phyloP scores from a whole-genome alignment of 2,329 filamentous ascomycete genomes.

The Exophiala oligosperma region DNA sequence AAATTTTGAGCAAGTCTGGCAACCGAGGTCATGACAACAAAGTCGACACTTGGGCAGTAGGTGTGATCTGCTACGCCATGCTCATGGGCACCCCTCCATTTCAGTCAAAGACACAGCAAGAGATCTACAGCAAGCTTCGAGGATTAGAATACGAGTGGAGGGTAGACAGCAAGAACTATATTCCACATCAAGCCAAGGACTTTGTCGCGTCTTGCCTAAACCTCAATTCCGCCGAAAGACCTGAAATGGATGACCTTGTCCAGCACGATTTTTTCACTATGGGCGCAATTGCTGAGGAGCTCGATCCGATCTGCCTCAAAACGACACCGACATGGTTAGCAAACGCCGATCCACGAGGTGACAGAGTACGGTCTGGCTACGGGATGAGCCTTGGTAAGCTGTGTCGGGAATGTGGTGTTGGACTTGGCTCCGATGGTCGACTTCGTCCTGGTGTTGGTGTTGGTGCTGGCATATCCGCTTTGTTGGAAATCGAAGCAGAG shows the following conservation, averaged over 20 bases:
- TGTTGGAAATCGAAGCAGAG: slow-evolving; percentile 47
- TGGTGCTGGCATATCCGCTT: slow-evolving; percentile 46
- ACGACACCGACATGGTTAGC: slow-evolving; percentile 46
- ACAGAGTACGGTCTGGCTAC: slow-evolving; percentile 44
- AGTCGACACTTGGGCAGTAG: slow-evolving; percentile 97
- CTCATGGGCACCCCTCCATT: slow-evolving; percentile 95
- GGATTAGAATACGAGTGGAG: slow-evolving; percentile 52
- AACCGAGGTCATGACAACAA: slow-evolving; percentile 89
- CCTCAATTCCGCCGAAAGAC: slow-evolving; percentile 48
- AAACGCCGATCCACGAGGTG: slow-evolving; percentile 46
- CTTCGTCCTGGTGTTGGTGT: slow-evolving; percentile 45
- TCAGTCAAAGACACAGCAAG: slow-evolving; percentile 67
- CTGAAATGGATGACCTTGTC: slow-evolving; percentile 51
- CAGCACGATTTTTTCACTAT: slow-evolving; percentile 53
- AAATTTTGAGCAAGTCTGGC: slow-evolving; percentile 83
- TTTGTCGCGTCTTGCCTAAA: slow-evolving; percentile 50
- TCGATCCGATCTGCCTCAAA: slow-evolving; percentile 42
- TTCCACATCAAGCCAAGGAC: slow-evolving; percentile 50
- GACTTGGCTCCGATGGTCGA: slow-evolving; percentile 42
- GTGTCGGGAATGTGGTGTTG: slow-evolving; percentile 47
- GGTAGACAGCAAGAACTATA: slow-evolving; percentile 47
- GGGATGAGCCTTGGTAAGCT: slow-evolving; percentile 46
- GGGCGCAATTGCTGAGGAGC: slow-evolving; percentile 48
- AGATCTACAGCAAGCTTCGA: slow-evolving; percentile 52
- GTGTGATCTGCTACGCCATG: slow-evolving; percentile 96